Evolutionary conservation across 2,329 filamentous ascomycete species (phyloP).

Genomic region (Neurospora sp.): DNA sequence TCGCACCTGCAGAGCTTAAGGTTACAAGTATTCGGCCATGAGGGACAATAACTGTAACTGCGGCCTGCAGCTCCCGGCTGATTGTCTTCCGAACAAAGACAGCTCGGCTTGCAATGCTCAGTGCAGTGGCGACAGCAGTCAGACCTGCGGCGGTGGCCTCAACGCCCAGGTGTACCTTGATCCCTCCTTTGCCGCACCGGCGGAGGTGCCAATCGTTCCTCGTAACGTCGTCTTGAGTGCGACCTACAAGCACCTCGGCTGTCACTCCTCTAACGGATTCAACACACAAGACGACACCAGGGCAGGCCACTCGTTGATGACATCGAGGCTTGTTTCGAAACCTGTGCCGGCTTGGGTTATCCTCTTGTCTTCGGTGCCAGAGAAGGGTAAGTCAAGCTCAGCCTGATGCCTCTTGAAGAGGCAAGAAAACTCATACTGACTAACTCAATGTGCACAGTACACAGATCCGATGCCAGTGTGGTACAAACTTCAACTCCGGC

Average conservation of each 20-base stretch:
- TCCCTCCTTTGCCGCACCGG: conserved; percentile 17
- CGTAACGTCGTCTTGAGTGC: conserved; percentile 2
- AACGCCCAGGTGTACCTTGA: conserved; percentile 20
- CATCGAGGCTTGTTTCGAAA: conserved; percentile 8
- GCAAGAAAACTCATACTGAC: not conserved
- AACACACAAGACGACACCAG: conserved; percentile 5
- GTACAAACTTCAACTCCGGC: conserved; percentile 6
- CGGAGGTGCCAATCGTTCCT: not conserved
- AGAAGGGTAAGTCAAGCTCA: not conserved
- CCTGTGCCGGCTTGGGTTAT: conserved; percentile 12
- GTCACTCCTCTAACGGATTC: conserved; percentile 16
- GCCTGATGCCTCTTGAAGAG: not conserved
- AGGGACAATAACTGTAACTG: conserved; percentile 17
- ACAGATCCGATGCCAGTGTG: conserved; percentile 10
- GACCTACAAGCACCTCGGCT: conserved; percentile 18
- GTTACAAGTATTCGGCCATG: conserved; percentile 19
- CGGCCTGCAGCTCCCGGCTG: conserved; percentile 12
- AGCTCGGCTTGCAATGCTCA: conserved; percentile 1
- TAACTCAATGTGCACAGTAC: not conserved
- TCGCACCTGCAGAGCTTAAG: conserved; percentile 17
- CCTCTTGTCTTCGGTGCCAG: conserved; percentile 7
- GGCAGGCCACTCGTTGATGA: not conserved
- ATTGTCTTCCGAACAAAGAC: no score
- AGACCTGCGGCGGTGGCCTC: conserved; percentile 18
- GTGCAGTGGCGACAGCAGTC: conserved; percentile 18